phyloP scores from a whole-genome alignment of 768 basidiomycete genomes.

The Imleria badia region DNA sequence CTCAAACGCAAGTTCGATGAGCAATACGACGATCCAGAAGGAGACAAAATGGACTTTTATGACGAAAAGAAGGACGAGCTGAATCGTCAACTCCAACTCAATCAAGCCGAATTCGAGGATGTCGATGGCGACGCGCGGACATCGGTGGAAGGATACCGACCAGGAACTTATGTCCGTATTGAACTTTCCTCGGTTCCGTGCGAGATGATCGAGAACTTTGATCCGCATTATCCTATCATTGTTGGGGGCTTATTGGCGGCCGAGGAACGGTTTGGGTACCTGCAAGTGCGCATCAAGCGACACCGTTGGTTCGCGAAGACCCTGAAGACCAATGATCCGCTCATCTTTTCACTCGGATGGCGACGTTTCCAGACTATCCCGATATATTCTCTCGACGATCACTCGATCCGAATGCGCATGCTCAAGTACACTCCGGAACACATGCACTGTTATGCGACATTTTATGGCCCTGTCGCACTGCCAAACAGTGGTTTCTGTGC shows the following conservation, averaged over 20 bases:
- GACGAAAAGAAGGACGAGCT: slow-evolving; percentile 91
- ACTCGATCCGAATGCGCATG: slow-evolving; percentile 97
- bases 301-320: slow-evolving; percentile 92
- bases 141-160: slow-evolving; percentile 85
- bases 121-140: slow-evolving; percentile 76
- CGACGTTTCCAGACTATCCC: slow-evolving; percentile 93
- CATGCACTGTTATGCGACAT: slow-evolving; percentile 98
- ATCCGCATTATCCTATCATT: slow-evolving; percentile 87
- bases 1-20: slow-evolving; percentile 96
- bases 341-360: slow-evolving; percentile 98
- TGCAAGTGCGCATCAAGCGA: slow-evolving; percentile 94
- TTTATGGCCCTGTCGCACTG: slow-evolving; percentile 88
- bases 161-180: slow-evolving; percentile 91
- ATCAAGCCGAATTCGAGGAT: slow-evolving; percentile 80
- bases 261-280: slow-evolving; percentile 90
- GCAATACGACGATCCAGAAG: slow-evolving; percentile 89
- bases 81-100: slow-evolving; percentile 76
- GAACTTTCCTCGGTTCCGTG: slow-evolving; percentile 83
- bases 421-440: slow-evolving; percentile 99
- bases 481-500: slow-evolving; percentile 98
- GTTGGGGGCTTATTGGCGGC: slow-evolving; percentile 88
- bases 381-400: slow-evolving; percentile 96
- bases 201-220: slow-evolving; percentile 92
- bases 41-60: slow-evolving; percentile 83
- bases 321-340: slow-evolving; percentile 95